Conservation (phyloP, 306 rosid species). For the Ceratonia siliqua region DNA sequence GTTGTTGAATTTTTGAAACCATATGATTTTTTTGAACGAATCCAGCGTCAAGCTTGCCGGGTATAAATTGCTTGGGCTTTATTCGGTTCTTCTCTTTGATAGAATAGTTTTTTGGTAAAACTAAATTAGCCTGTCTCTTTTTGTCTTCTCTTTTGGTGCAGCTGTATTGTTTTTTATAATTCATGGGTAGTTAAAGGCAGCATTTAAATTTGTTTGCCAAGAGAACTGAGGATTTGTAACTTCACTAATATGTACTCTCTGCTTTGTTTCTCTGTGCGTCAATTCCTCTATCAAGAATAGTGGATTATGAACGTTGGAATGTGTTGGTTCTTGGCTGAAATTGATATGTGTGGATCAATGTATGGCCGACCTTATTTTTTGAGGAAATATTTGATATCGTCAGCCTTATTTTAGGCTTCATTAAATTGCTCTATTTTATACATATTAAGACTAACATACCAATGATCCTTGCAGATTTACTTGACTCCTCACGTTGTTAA, state of each 20-base stretch:
- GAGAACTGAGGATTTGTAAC: neutral
- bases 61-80: no score
- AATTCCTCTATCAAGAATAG: neutral
- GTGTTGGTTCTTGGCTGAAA: neutral
- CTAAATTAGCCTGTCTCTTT: no score
- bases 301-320: slow-evolving; percentile 11
- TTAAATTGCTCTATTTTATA: slow-evolving; percentile 2
- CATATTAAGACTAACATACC: slow-evolving; percentile 29
- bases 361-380: neutral
- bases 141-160: neutral
- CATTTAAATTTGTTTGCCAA: neutral
- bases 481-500: slow-evolving; percentile 71
- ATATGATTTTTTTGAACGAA: no score
- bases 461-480: slow-evolving; percentile 67
- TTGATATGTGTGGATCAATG: slow-evolving; percentile 1
- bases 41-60: neutral
- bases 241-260: neutral
- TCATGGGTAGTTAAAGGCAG: neutral
- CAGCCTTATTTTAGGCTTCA: neutral
- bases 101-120: no score
- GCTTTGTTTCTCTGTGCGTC: neutral
- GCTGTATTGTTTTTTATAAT: neutral
- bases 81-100: neutral
- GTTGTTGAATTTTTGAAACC: neutral
- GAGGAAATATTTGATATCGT: slow-evolving; percentile 4